phyloP scores from a whole-genome alignment of 352 stramenopile genomes.

The Globisporangium spinosum region DNA sequence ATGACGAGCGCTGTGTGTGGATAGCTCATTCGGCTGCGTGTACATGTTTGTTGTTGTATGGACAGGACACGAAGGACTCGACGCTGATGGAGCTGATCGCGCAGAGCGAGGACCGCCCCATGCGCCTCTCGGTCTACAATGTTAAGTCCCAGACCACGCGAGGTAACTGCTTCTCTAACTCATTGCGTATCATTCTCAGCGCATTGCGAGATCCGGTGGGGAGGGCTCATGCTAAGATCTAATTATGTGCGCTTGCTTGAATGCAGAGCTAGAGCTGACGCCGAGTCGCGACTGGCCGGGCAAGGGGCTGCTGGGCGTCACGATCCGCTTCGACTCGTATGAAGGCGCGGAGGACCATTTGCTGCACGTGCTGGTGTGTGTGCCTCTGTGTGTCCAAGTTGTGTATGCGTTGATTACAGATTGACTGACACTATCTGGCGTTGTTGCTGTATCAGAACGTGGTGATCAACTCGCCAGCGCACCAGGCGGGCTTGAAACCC shows the following conservation, averaged over 20 bases:
- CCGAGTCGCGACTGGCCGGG: constrained; percentile 92
- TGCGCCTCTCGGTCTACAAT: constrained; percentile 77
- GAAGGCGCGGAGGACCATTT: constrained; percentile 94
- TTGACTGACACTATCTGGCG: background rate
- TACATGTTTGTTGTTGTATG: background rate
- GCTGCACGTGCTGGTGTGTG: constrained; percentile 89
- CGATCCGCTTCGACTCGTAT: constrained; percentile 97
- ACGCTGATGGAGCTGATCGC: constrained; percentile 93
- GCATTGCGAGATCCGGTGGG: too few species aligned
- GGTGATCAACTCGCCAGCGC: constrained; percentile 83
- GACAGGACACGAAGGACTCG: constrained; percentile 76
- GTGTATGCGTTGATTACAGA: constrained; percentile 1
- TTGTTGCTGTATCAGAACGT: constrained; percentile 52
- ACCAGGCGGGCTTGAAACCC: constrained; percentile 85
- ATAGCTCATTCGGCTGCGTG: background rate
- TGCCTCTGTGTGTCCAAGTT: background rate
- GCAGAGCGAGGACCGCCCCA: constrained; percentile 69
- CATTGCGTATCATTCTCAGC: too few species aligned
- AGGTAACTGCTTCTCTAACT: constrained; percentile 7
- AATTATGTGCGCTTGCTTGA: background rate
- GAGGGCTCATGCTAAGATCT: background rate
- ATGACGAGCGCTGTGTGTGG: background rate
- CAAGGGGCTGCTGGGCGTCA: constrained; percentile 94
- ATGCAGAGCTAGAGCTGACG: constrained; percentile 73
- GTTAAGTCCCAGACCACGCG: constrained; percentile 72